Evolutionary conservation across 192 early-diverging fungal species (phyloP), one percentile per base, ranked within the genome.

Genomic region (Borealophlyctis nickersoniae): DNA sequence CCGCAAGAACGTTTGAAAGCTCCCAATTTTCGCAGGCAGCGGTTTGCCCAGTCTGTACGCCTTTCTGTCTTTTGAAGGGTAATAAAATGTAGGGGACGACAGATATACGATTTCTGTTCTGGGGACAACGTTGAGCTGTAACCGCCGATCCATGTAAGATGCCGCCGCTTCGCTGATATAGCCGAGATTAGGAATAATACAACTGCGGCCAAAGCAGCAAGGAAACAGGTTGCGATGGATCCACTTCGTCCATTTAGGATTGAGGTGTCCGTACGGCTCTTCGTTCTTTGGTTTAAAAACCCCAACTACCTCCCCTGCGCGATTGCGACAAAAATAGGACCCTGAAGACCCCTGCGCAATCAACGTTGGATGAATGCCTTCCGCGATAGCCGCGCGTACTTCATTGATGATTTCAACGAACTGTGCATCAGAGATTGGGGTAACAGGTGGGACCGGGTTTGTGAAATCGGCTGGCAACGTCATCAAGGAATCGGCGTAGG

Each of bases 201-300:
- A 92, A 35, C 79, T 85, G 24, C 91, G 79, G 0, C 93, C 92
- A 83, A 96, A 96, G 55, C 85, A 92, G 66, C 92, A 96, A 2
- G 91, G 90, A 52, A 92, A 88, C 16, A 93, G 53, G 67, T 91
- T 92, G 16, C 89, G 75, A 60, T 96, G 94, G 22, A 94, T 77
- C 91, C 91, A 96, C 67, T 96, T 95, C 1, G 88, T 85, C 92
- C 91, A 96, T 73, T 96, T 94, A 80, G 91, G 68, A 85, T 89
- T 77, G 85, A 90, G 60, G 81, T 73, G 72, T 1, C 84, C 84
- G 45, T 86, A 86, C 14, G 84, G 84, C 60, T 86, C 84, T 55
- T 86, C 84, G 69, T 86, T 78, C 59, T 80, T 81, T 22, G 84
- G 94, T 64, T 96, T 96, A 71, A 94, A 96, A 0, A 95, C 92